A percentile compares a stretch with the other conserved stretches of the same genome.
phyloP scores from a whole-genome alignment of 768 basidiomycete genomes.

The Artomyces pyxidatus region DNA sequence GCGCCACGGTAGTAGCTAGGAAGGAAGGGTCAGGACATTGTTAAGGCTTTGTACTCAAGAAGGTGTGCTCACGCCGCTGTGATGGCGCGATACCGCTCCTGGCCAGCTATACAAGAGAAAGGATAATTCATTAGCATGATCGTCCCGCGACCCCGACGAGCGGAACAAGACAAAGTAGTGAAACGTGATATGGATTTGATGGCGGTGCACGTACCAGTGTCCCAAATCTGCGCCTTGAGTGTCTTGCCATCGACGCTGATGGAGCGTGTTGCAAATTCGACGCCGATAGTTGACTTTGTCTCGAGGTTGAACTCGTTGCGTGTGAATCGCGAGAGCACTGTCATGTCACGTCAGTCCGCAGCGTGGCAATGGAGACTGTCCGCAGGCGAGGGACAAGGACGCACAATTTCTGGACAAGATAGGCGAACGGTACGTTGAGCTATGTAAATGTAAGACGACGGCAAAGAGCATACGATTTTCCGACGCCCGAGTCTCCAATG shows the following conservation, averaged over 20 bases:
- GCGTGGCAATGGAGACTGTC: neutral
- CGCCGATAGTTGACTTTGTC: constrained; percentile 98
- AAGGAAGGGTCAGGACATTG: neutral
- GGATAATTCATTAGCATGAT: neutral
- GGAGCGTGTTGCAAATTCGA: constrained; percentile 96
- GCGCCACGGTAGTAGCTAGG: constrained; percentile 98
- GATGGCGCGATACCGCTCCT: constrained; percentile 96
- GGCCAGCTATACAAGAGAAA: constrained; percentile 60
- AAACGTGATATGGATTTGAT: neutral
- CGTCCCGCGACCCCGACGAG: neutral
- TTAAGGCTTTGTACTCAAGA: neutral
- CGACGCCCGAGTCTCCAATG: constrained; percentile 98
- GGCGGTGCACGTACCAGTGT: constrained; percentile 64
- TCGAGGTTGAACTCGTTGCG: constrained; percentile 99
- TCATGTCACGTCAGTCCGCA: neutral
- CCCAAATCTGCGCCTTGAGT: constrained; percentile 98
- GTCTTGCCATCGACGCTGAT: constrained; percentile 95
- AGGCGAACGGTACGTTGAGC: too few species aligned
- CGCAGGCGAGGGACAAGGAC: constrained; percentile 19
- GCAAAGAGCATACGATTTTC: constrained; percentile 83
- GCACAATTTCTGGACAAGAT: constrained; percentile 62
- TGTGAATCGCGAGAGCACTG: constrained; percentile 99
- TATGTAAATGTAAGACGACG: neutral
- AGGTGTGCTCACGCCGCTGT: constrained; percentile 70
- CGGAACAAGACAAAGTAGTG: too few species aligned